phyloP scores from a whole-genome alignment of 2,329 filamentous ascomycete genomes.

The Byssochlamys sp. region DNA sequence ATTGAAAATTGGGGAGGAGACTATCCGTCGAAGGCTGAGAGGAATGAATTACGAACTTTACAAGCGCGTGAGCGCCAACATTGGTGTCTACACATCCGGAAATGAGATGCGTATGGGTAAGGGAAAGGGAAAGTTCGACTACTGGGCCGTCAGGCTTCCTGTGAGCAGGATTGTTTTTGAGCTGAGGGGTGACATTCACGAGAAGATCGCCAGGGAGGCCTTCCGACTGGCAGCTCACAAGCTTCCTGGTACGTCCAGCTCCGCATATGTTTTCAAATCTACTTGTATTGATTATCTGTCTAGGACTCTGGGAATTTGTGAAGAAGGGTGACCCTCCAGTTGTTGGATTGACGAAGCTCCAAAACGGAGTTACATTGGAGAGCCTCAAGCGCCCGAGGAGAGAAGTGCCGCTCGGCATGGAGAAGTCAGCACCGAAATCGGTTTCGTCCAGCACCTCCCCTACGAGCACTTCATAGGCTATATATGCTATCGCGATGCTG shows the following conservation, averaged over 20 bases:
- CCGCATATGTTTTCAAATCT: background rate
- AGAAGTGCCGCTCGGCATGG: conserved; percentile 43
- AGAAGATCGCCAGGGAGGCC: conserved; percentile 86
- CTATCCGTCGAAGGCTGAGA: conserved; percentile 77
- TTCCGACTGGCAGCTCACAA: conserved; percentile 92
- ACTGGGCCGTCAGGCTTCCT: conserved; percentile 83
- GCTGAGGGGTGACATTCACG: conserved; percentile 81
- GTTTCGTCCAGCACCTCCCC: conserved; percentile 27
- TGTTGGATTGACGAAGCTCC: conserved; percentile 85
- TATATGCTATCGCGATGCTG: conserved; percentile 1
- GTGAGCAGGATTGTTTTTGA: conserved; percentile 91
- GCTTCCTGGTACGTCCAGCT: conserved; percentile 62
- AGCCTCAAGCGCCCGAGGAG: conserved; percentile 72
- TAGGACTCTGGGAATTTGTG: conserved; percentile 71
- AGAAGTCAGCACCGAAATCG: conserved; percentile 22
- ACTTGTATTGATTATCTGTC: background rate
- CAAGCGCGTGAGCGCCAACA: conserved; percentile 80
- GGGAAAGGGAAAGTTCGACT: conserved; percentile 93
- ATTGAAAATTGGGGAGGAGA: conserved; percentile 83
- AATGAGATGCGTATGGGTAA: conserved; percentile 99
- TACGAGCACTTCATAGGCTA: conserved; percentile 21
- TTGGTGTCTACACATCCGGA: conserved; percentile 88
- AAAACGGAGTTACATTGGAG: conserved; percentile 68
- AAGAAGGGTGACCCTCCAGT: conserved; percentile 82
- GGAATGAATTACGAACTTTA: conserved; percentile 89